These are phyloP conservation scores for Curvularia eragrostidis DNA, from an alignment of 2,329 filamentous ascomycete genomes.

Conservation along the genomic window DNA sequence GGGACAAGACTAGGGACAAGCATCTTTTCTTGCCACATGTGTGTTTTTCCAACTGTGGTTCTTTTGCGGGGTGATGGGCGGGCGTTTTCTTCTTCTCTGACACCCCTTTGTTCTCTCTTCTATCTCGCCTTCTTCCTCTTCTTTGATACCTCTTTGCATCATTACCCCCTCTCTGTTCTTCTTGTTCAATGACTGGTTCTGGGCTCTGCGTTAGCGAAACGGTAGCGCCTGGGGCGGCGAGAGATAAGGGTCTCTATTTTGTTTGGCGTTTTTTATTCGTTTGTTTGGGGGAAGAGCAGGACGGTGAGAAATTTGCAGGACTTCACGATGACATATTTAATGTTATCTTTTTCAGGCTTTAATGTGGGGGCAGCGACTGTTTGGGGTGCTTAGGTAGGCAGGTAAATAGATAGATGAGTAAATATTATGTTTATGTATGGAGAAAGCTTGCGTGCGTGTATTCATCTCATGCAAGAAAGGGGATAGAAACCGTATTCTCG, in stretches of 20 bases:
- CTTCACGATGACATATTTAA: neutral
- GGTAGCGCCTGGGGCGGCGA: neutral
- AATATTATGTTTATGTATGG: neutral
- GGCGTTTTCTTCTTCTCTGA: neutral
- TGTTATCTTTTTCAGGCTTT: neutral
- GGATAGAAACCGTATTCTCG: neutral
- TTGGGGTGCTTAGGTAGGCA: neutral
- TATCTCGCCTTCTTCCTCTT: neutral
- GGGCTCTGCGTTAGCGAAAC: neutral
- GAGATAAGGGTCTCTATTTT: neutral
- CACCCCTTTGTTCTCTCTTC: neutral
- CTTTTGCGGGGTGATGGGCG: neutral
- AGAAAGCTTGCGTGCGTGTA: neutral
- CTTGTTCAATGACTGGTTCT: neutral
- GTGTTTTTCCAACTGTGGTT: neutral
- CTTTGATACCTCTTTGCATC: constrained; percentile 25
- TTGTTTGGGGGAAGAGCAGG: neutral
- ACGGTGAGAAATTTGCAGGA: neutral
- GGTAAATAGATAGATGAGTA: constrained; percentile 1
- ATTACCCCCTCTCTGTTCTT: neutral
- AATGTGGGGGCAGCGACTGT: neutral
- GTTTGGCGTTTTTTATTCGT: constrained; percentile 1
- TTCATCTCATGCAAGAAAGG: neutral
- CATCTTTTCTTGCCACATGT: neutral
- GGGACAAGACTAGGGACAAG: neutral